These are phyloP conservation scores for Dunaliella sp. DNA, from an alignment of 139 green algal genomes.

Conservation along the genomic window DNA sequence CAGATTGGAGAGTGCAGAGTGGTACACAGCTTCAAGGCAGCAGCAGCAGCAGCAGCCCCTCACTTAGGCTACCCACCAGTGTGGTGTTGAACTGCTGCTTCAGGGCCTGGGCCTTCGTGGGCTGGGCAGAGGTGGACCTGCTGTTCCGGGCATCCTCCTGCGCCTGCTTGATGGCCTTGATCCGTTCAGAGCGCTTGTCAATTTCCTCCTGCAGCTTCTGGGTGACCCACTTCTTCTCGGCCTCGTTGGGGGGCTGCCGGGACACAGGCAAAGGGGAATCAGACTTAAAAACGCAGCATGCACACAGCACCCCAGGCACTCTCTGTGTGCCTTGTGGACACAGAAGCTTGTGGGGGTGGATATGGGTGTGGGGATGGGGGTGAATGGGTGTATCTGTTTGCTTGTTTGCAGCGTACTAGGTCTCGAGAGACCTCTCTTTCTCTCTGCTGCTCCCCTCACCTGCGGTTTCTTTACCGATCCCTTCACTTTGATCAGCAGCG, in stretches of 20 bases:
- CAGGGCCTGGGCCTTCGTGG: constrained; percentile 30
- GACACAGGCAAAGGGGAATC: background rate
- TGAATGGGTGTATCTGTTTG: too few relatives aligned
- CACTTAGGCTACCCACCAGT: constrained; percentile 56
- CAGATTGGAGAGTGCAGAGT: too few relatives aligned
- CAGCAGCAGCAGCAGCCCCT: too few relatives aligned
- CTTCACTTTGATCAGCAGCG: constrained; percentile 40
- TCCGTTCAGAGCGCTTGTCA: constrained; percentile 44
- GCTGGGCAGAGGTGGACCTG: constrained; percentile 22
- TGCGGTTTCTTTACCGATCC: constrained; percentile 34
- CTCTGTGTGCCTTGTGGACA: too few relatives aligned
- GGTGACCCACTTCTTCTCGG: constrained; percentile 44
- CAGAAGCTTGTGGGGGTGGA: too few relatives aligned
- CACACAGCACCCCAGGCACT: too few relatives aligned
- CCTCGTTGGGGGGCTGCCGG: constrained; percentile 48
- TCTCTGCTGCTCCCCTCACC: too few relatives aligned
- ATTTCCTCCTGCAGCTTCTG: constrained; percentile 54
- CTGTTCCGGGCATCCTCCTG: constrained; percentile 24
- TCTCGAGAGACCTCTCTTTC: too few relatives aligned
- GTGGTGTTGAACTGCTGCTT: constrained; percentile 34
- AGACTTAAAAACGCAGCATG: too few relatives aligned
- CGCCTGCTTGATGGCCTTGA: constrained; percentile 60
- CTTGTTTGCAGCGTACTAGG: too few relatives aligned
- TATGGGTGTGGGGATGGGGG: too few relatives aligned
- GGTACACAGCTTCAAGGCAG: too few relatives aligned